Evolutionary conservation across 2,329 filamentous ascomycete genomes (phyloP).

Genomic region (Aureobasidium sp.): DNA sequence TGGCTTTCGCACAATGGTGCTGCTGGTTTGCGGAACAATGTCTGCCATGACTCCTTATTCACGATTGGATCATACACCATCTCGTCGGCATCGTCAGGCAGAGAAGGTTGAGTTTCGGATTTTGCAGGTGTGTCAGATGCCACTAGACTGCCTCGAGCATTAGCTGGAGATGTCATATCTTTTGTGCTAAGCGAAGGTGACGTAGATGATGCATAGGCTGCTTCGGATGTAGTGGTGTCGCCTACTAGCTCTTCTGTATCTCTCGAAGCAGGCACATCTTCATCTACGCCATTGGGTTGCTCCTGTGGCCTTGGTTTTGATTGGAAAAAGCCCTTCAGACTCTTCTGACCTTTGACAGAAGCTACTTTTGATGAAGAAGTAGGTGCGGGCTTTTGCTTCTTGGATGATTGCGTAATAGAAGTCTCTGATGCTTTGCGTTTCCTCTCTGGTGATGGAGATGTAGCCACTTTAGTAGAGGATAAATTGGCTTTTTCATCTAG

Average conservation of each 20-base stretch:
- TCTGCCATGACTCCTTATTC: conserved; percentile 77
- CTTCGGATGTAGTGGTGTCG: neutral
- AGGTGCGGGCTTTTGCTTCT: conserved; percentile 42
- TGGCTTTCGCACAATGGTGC: conserved; percentile 76
- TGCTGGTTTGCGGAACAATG: conserved; percentile 67
- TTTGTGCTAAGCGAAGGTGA: neutral
- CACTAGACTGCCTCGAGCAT: neutral
- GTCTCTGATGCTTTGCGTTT: conserved; percentile 32
- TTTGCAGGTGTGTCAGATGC: neutral
- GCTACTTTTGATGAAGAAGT: conserved; percentile 22
- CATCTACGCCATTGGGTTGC: neutral
- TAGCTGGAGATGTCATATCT: neutral
- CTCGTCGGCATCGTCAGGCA: conserved; percentile 27
- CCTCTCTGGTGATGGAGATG: neutral
- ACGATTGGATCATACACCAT: conserved; percentile 60
- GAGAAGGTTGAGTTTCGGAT: conserved; percentile 2
- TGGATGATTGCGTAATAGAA: conserved; percentile 31
- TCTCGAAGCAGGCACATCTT: neutral
- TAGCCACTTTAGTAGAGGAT: neutral
- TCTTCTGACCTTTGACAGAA: conserved; percentile 45
- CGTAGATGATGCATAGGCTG: neutral
- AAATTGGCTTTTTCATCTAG: neutral
- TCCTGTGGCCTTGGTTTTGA: conserved; percentile 37
- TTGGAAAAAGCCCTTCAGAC: conserved; percentile 74
- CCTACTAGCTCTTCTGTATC: neutral